Evolutionary conservation across 306 rosid genomes (phyloP), one percentile per base, ranked within the genome.

Genomic region (Quillaja saponaria): DNA sequence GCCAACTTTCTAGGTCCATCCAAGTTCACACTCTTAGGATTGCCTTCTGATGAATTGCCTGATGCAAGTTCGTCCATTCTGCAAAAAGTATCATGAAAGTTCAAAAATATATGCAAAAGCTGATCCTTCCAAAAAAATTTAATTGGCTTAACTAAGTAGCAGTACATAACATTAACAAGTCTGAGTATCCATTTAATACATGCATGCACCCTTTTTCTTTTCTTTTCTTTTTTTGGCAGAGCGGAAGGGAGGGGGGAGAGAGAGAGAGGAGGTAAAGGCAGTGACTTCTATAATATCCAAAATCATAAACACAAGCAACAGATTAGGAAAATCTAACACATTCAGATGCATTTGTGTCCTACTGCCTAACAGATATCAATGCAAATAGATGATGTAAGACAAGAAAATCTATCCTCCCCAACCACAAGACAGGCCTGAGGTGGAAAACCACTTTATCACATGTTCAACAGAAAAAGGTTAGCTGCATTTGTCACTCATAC

Each of bases 1-100:
- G 99, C 99, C 95, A 83, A 82, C 71, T 87, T 81, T 76, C 97
- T 83, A 49, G 97, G 91, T 34, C 96, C 97, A 69, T 94, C 97
- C 81, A 94, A 80, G 85, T 83, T 87, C 80, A 83, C 97, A 45
- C 91, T 83, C 85, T 94, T 94, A 20, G 97, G 83, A 63, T 51
- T 38, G 69, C 82, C 69, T 68, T 94, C 97, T n/a, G 95, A 89
- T 33, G 85, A 59, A 58, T 80, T 78, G 67, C 96, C 87, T 62
- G 82, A 73, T 34, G 97, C 95, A 60, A 52, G 81, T 75, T 89
- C 99, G 79, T 94, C 99, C 99, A 94, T 89, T 85, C 99, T 94
- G 86, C 90, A 82, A 54, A 77, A 63, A 38, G 38, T 13, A 18
- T 17, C 25, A 45, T 14, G 34, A 10, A 58, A 33, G 37, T 63